Evolutionary conservation across 1,139 yeast genomes (phyloP), one percentile per base, ranked within the genome.

Genomic region (Chernovozyma sophiae-reginae): DNA sequence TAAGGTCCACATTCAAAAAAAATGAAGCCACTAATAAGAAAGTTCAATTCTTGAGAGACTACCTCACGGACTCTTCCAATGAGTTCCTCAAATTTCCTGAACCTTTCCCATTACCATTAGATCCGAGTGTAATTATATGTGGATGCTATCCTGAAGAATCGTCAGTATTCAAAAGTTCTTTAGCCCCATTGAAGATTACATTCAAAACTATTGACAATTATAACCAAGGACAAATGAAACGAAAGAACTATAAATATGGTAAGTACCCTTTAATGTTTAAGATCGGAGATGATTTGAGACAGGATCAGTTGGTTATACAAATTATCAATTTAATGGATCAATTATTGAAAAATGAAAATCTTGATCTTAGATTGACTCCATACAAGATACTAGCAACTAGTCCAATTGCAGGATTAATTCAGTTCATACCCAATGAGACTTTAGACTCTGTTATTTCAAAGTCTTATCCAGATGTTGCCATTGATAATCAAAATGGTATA

Each of bases 271-370:
- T 92, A 31, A 92, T 94, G 84, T 89, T 89, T 62, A 94, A 94
- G 56, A 85, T 86, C 34, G 98, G 99, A 3, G 98, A 94, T 60
- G 98, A 94, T 55, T 66, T 94, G 36, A 70, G 97, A 41, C 99
- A 94, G 57, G 99, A 94, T 63, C 99, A 94, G 57, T 73, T 94
- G 47, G 95, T 92, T 18, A 86, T 89, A 37, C 98, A 94, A 58
- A 86, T 94, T 41, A 86, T 94, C 37, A 77, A 84, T 37, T 65
- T 94, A 41, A 92, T 94, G 96, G 96, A 92, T 57, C 89, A 81
- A 52, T 72, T 94, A 35, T 63, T 94, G 39, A 80, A 84, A 46
- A 86, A 86, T 54, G 98, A 94, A 53, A 94, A 92, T 54, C 77
- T 94, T 43, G 97, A 94, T 56, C 68, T 94, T 52, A 78, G 78